phyloP scores from a whole-genome alignment of 495 filamentous ascomycete genomes.

The Diplogelasinospora grovesii region DNA sequence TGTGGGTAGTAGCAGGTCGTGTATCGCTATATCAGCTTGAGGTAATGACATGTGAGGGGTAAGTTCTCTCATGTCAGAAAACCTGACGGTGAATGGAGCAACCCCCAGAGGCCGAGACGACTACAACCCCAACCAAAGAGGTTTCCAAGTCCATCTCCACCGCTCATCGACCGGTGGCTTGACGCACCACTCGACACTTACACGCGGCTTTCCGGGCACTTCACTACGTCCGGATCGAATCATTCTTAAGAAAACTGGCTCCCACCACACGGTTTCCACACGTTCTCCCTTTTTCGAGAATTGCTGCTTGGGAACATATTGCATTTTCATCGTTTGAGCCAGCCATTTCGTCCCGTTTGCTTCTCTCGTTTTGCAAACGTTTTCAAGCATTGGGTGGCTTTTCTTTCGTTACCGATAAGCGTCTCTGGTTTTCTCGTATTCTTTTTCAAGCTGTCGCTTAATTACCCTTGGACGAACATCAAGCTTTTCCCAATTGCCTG shows the following conservation, averaged over 20 bases:
- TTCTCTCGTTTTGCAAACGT: background rate
- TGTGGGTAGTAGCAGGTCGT: background rate
- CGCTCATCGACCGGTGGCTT: conserved; percentile 3
- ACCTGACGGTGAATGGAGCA: background rate
- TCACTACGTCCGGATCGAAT: conserved; percentile 22
- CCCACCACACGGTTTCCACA: background rate
- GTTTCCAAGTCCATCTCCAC: conserved; percentile 4
- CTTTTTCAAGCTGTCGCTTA: too few relatives aligned
- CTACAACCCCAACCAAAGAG: conserved; percentile 13
- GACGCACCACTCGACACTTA: conserved; percentile 14
- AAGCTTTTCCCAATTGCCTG: too few relatives aligned
- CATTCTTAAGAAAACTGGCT: conserved; percentile 8
- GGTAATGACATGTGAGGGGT: background rate
- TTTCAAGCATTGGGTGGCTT: too few relatives aligned
- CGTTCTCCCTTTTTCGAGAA: background rate
- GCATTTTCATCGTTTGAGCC: background rate
- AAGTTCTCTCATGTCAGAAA: conserved; percentile 1
- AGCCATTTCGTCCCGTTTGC: background rate
- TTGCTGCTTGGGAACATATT: too few relatives aligned
- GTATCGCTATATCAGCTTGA: background rate
- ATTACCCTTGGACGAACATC: too few relatives aligned
- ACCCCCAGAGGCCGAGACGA: background rate
- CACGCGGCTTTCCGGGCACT: conserved; percentile 12
- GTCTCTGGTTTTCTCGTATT: too few relatives aligned
- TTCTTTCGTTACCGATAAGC: too few relatives aligned